Conservation (phyloP, 2,329 filamentous ascomycete species). For the Xylariaceae sp. region DNA sequence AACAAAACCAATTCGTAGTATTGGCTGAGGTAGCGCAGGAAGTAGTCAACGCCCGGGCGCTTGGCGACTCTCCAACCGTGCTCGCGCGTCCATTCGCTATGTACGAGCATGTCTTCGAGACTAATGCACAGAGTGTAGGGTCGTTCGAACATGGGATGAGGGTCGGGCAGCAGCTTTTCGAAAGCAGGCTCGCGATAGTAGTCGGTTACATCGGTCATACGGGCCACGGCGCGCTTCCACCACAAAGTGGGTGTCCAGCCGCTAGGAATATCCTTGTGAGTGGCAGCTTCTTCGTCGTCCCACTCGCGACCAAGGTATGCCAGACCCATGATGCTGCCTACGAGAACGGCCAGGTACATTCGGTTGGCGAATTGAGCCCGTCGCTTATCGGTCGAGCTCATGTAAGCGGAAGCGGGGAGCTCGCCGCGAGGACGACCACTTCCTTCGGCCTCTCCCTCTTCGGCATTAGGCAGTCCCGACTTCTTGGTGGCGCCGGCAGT, state of each 20-base stretch:
- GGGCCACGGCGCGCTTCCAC: slow-evolving; percentile 74
- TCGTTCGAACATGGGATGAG: slow-evolving; percentile 71
- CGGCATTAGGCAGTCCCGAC: slow-evolving; percentile 31
- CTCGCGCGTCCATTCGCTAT: slow-evolving; percentile 90
- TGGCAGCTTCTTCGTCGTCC: slow-evolving; percentile 69
- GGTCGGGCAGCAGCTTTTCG: slow-evolving; percentile 81
- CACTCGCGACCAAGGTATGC: slow-evolving; percentile 84
- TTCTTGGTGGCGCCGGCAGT: slow-evolving; percentile 44
- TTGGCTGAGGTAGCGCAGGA: slow-evolving; percentile 90
- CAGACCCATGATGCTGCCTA: slow-evolving; percentile 51
- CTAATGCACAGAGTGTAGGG: slow-evolving; percentile 91
- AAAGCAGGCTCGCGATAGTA: slow-evolving; percentile 98
- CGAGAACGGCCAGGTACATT: slow-evolving; percentile 59
- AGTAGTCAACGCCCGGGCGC: slow-evolving; percentile 93
- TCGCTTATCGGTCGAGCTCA: slow-evolving; percentile 83
- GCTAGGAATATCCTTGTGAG: slow-evolving; percentile 67
- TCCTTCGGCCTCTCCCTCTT: slow-evolving; percentile 36
- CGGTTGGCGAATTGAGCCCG: slow-evolving; percentile 71
- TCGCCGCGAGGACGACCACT: slow-evolving; percentile 54
- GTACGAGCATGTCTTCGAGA: slow-evolving; percentile 87
- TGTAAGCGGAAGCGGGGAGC: slow-evolving; percentile 73
- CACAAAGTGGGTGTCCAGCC: slow-evolving; percentile 72
- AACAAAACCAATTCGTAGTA: slow-evolving; percentile 98
- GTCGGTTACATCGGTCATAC: slow-evolving; percentile 68
- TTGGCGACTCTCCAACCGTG: slow-evolving; percentile 95